Percentiles rank a stretch among this genome's conserved stretches.
Conservation (phyloP, 2,329 filamentous ascomycete species). For the Grosmannia huntii region DNA sequence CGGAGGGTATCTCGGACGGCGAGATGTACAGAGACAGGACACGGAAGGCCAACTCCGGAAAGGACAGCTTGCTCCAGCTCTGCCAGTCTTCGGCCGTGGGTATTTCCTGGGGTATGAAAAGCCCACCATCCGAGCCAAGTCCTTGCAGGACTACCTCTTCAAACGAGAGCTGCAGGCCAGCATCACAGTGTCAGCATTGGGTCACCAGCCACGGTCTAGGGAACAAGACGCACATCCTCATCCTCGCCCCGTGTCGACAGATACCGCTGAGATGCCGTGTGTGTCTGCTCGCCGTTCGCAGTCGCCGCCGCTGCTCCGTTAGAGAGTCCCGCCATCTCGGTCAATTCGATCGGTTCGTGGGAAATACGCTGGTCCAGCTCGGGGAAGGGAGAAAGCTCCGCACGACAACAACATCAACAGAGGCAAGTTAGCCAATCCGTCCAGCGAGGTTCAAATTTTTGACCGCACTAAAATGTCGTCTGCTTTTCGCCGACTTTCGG, state of each 20-base stretch:
- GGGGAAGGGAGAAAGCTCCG: not conserved
- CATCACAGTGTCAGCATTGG: not conserved
- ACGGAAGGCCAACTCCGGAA: conserved; percentile 69
- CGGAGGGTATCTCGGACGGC: conserved; percentile 62
- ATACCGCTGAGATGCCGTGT: conserved; percentile 14
- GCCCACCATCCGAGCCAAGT: conserved; percentile 71
- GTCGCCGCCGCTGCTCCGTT: conserved; percentile 5
- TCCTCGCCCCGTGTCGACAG: conserved; percentile 13
- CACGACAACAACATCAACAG: not conserved
- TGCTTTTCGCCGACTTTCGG: conserved; percentile 1
- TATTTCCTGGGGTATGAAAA: conserved; percentile 79
- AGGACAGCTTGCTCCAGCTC: conserved; percentile 67
- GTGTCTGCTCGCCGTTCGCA: conserved; percentile 5
- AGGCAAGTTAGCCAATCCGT: not conserved
- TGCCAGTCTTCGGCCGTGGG: conserved; percentile 38
- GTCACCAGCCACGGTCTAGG: not conserved
- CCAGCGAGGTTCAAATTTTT: not conserved
- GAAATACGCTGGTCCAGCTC: not conserved
- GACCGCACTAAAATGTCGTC: not conserved
- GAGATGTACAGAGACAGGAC: conserved; percentile 86
- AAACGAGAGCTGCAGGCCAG: conserved; percentile 56
- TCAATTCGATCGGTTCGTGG: not conserved
- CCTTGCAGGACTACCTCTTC: conserved; percentile 86
- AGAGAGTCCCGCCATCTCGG: conserved; percentile 6
- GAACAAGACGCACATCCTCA: conserved; percentile 8